phyloP scores from a whole-genome alignment of 305 asterid species.

The Fraxinus sp. region DNA sequence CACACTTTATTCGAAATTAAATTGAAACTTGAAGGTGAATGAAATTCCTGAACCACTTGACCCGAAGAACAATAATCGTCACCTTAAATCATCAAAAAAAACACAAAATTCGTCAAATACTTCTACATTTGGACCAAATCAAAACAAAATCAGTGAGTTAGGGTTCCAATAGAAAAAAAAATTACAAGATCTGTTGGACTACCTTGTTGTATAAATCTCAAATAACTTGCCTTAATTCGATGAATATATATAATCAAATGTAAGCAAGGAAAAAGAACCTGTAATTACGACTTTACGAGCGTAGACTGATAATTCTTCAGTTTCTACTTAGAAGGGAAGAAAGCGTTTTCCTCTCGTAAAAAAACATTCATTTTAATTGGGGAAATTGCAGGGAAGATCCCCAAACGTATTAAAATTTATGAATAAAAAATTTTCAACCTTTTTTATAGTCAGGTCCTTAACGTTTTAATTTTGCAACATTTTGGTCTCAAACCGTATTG shows the following conservation, averaged over 20 bases:
- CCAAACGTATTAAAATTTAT: background rate
- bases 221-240: background rate
- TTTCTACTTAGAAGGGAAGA: constrained; percentile 38
- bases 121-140: background rate
- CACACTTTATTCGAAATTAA: constrained; percentile 20
- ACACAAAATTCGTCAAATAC: background rate
- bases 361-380: background rate
- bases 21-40: background rate
- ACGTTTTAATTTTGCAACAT: background rate
- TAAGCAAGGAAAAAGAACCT: background rate
- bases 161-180: constrained; percentile 8
- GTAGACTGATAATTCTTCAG: background rate
- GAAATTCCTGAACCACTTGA: constrained; percentile 31
- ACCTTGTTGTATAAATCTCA: constrained; percentile 24
- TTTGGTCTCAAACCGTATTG: background rate
- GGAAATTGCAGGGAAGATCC: background rate
- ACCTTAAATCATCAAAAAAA: background rate
- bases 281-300: constrained; percentile 4
- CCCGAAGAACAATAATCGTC: constrained; percentile 15
- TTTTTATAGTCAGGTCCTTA: background rate
- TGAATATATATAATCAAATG: background rate
- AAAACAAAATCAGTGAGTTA: background rate
- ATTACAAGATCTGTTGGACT: constrained; percentile 24
- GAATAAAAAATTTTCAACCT: background rate
- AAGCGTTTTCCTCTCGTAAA: background rate